These are phyloP conservation scores for Agaricus subrufescens DNA, from an alignment of 768 basidiomycete genomes.

Conservation along the genomic window DNA sequence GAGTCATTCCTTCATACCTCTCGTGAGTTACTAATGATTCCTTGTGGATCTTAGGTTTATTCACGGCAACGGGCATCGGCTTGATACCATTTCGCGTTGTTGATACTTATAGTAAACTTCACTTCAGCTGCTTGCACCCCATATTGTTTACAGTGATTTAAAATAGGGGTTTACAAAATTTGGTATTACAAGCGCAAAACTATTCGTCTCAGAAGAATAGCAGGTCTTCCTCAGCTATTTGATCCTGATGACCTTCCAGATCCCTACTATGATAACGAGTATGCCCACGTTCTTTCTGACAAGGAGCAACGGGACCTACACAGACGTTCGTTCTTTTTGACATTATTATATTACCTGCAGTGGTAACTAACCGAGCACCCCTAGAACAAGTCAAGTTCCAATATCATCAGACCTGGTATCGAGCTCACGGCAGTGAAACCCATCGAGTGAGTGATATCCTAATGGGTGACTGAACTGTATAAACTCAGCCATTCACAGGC, in stretches of 20 bases:
- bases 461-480: not conserved
- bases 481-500: slow-evolving; percentile 36
- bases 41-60: slow-evolving; percentile 49
- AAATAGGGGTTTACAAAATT: slow-evolving; percentile 60
- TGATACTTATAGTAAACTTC: slow-evolving; percentile 65
- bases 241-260: slow-evolving; percentile 82
- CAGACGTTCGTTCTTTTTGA: slow-evolving; percentile 41
- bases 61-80: slow-evolving; percentile 77
- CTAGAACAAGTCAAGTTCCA: slow-evolving; percentile 67
- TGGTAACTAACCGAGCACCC: slow-evolving; percentile 5
- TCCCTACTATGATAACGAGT: slow-evolving; percentile 64
- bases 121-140: not conserved
- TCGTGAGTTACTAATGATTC: not conserved
- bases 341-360: not conserved
- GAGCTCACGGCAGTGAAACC: slow-evolving; percentile 79
- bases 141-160: not conserved
- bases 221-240: slow-evolving; percentile 62
- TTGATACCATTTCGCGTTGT: slow-evolving; percentile 71
- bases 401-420: slow-evolving; percentile 79
- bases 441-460: slow-evolving; percentile 47
- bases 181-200: slow-evolving; percentile 69
- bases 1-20: not conserved
- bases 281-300: slow-evolving; percentile 66
- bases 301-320: slow-evolving; percentile 61
- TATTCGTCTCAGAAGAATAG: slow-evolving; percentile 50